Percentiles rank a stretch among this genome's conserved stretches.
Conservation (phyloP, 352 stramenopile genomes). For the Globisporangium megalacanthum region DNA sequence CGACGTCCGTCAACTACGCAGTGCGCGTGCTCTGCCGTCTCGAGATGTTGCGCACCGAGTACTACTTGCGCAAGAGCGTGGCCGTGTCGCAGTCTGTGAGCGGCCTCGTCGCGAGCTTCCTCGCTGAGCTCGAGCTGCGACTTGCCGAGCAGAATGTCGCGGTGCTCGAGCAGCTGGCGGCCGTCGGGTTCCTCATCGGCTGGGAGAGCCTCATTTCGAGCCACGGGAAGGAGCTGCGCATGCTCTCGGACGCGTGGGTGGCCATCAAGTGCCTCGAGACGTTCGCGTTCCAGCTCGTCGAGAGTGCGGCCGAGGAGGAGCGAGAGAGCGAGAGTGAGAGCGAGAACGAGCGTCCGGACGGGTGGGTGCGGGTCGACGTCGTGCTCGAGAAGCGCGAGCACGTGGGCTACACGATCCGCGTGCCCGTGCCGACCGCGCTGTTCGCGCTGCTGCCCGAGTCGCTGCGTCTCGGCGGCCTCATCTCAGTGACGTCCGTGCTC, state of each 20-base stretch:
- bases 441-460: conserved; percentile 48
- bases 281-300: conserved; percentile 76
- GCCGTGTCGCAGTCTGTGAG: conserved; percentile 80
- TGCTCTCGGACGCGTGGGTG: conserved; percentile 91
- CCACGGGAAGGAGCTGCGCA: conserved; percentile 93
- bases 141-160: conserved; percentile 49
- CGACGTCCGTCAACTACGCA: conserved; percentile 50
- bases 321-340: conserved; percentile 8
- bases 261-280: conserved; percentile 86
- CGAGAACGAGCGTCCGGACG: no score
- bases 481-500: conserved; percentile 69
- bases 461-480: conserved; percentile 49
- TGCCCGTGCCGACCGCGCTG: conserved; percentile 29
- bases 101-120: conserved; percentile 75
- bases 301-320: conserved; percentile 10
- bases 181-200: conserved; percentile 86
- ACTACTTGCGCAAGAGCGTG: conserved; percentile 81
- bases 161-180: conserved; percentile 64
- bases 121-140: conserved; percentile 70
- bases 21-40: conserved; percentile 57
- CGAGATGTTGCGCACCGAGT: conserved; percentile 73
- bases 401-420: conserved; percentile 62
- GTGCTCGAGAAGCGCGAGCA: conserved; percentile 57
- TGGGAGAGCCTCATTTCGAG: conserved; percentile 95
- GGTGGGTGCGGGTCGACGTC: conserved; percentile 20